Evolutionary conservation across 371 early-diverging fungal species (phyloP), one percentile per base, ranked within the genome.

Genomic region (Nematocida sp.): DNA sequence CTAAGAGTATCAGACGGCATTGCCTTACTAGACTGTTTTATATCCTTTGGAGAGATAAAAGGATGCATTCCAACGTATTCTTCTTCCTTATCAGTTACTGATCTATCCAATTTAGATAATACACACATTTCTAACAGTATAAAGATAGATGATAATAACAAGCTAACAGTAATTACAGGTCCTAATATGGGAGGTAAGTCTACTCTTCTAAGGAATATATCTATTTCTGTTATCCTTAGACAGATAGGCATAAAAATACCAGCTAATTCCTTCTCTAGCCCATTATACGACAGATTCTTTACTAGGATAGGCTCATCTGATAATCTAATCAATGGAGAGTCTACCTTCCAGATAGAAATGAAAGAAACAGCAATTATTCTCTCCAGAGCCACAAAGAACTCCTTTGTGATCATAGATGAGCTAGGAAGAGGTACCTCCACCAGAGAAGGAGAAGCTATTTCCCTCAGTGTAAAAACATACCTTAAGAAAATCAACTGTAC

Each of bases 321-420:
- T 85, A 75, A 80, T 64, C 74, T 84, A n/a, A 21, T 61, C 3
- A 65, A 78, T 32, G 96, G 96, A 0, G 92, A 95, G 76, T 93
- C 94, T n/a, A 98, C 99, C 0, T 98, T 99, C 83, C 93, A 95
- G 94, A 91, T 94, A 0, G 98, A 99, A 79, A 83, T 98, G 70
- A 84, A 87, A 31, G 99, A 99, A 81, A 95, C 96, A 0, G 86
- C 91, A 49, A 89, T 88, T 66, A 95, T 99, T 64, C 79, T 99
- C 49, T 85, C 86, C 15, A 89, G 93, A 78, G 92, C 95, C 0
- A 96, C 97, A 0, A 86, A 86, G 0, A 86, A 87, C 2, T 93
- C 94, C 2, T 88, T 98, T 83, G 95, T 97, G 21, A 93, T 98
- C 58, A 84, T 99, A 64, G 99, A 99, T 84, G 98, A 99, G 84